Percentiles rank a stretch among this genome's conserved stretches.
Conservation (phyloP, 2,329 filamentous ascomycete species). For the Colletotrichum chrysophilum region DNA sequence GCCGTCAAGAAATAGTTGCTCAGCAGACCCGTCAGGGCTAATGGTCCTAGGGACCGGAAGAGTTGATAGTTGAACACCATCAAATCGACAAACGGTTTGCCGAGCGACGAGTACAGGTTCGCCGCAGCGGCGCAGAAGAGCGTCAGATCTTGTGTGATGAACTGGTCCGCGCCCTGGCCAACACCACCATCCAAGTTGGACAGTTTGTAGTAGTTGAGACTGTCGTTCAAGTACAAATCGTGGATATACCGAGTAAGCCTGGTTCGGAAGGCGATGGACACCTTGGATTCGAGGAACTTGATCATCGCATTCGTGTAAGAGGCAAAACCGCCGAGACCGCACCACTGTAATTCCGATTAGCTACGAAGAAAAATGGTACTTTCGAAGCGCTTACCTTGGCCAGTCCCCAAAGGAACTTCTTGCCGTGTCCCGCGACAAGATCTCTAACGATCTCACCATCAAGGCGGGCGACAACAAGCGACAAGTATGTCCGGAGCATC, state of each 20-base stretch:
- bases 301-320: slow-evolving; percentile 99
- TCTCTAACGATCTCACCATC: slow-evolving; percentile 97
- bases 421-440: slow-evolving; percentile 92
- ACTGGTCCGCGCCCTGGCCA: slow-evolving; percentile 91
- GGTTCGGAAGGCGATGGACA: slow-evolving; percentile 97
- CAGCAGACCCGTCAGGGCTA: slow-evolving; percentile 84
- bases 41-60: slow-evolving; percentile 85
- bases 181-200: slow-evolving; percentile 92
- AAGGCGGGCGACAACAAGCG: slow-evolving; percentile 87
- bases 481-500: slow-evolving; percentile 91
- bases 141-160: slow-evolving; percentile 96
- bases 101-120: slow-evolving; percentile 91
- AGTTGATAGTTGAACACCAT: slow-evolving; percentile 98
- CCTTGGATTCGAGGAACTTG: slow-evolving; percentile 96
- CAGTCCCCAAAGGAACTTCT: slow-evolving; percentile 85
- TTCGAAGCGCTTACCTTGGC: slow-evolving; percentile 61
- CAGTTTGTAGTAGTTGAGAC: slow-evolving; percentile 95
- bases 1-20: slow-evolving; percentile 96
- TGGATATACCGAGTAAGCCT: slow-evolving; percentile 95
- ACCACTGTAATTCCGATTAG: slow-evolving; percentile 65
- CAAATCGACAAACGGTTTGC: slow-evolving; percentile 97
- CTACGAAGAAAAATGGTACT: background rate
- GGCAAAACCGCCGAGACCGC: slow-evolving; percentile 88
- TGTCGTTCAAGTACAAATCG: slow-evolving; percentile 93
- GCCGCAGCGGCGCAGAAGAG: slow-evolving; percentile 93